phyloP scores from a whole-genome alignment of 768 basidiomycete genomes.

The Pilatotrama ljubarskyi region DNA sequence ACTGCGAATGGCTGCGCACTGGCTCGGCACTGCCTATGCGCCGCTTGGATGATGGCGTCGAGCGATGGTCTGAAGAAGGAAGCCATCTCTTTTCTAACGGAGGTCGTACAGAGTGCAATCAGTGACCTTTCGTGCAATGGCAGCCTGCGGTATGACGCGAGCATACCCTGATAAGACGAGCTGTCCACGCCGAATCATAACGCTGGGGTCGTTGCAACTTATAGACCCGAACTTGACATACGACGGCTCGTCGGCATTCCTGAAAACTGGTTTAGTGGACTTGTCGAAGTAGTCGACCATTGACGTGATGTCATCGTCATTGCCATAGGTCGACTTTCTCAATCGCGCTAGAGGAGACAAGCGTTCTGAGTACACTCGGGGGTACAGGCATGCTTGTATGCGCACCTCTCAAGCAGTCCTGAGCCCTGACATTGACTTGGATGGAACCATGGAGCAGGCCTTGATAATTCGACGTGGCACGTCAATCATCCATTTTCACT shows the following conservation, averaged over 20 bases:
- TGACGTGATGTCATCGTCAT: constrained; percentile 35
- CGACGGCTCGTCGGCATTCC: constrained; percentile 38
- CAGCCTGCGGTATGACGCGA: neutral
- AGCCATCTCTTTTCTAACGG: constrained; percentile 35
- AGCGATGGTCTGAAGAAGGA: constrained; percentile 47
- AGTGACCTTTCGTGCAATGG: no score
- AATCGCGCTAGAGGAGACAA: neutral
- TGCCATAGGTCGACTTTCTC: constrained; percentile 34
- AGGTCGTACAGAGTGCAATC: no score
- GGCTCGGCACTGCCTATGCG: neutral
- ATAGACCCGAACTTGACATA: constrained; percentile 46
- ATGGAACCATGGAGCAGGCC: constrained; percentile 45
- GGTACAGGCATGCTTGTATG: neutral
- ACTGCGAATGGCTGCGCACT: no score
- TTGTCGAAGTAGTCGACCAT: constrained; percentile 44
- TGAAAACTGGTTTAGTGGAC: constrained; percentile 46
- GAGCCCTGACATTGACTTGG: constrained; percentile 39
- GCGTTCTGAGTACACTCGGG: neutral
- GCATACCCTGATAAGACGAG: constrained; percentile 41
- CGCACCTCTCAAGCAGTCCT: constrained; percentile 34
- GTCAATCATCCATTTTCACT: no score
- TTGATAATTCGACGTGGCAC: no score
- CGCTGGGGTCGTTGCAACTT: constrained; percentile 40
- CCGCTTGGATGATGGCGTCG: constrained; percentile 29
- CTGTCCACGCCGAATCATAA: constrained; percentile 41